A percentile compares a stretch with the other conserved stretches of the same genome.
Conservation (phyloP, 2,329 filamentous ascomycete species). For the Emergomyces pasteurianus region DNA sequence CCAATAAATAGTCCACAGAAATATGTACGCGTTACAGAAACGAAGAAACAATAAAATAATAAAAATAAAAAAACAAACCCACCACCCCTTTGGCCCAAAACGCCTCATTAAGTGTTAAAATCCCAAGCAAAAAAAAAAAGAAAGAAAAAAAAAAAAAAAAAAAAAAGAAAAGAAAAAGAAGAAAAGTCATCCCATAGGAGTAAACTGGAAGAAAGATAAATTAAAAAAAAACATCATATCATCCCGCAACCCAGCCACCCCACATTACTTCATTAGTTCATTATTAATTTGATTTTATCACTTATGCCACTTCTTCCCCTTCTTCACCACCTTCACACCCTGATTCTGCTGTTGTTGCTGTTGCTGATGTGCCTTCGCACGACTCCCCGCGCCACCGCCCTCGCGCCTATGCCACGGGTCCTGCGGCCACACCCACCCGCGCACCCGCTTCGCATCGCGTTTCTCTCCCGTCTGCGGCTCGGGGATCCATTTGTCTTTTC, state of each 20-base stretch:
- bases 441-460: slow-evolving; percentile 45
- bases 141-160: background rate
- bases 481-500: slow-evolving; percentile 51
- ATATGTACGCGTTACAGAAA: background rate
- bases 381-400: slow-evolving; percentile 24
- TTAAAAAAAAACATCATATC: background rate
- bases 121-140: background rate
- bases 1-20: background rate
- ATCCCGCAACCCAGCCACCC: background rate
- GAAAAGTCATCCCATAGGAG: background rate
- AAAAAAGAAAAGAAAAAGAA: background rate
- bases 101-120: background rate
- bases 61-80: background rate
- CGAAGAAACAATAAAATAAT: background rate
- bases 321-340: slow-evolving; percentile 1
- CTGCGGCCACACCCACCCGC: slow-evolving; percentile 52
- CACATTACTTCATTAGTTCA: background rate
- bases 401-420: slow-evolving; percentile 49
- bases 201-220: background rate
- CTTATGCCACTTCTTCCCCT: slow-evolving; percentile 28
- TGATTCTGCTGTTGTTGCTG: background rate
- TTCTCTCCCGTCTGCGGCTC: slow-evolving; percentile 48
- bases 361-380: slow-evolving; percentile 5
- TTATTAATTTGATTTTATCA: slow-evolving; percentile 8
- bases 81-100: background rate